Evolutionary conservation across 2,329 filamentous ascomycete species (phyloP), one percentile per base, ranked within the genome.

Genomic region (Neofusicoccum kwambonambiense): DNA sequence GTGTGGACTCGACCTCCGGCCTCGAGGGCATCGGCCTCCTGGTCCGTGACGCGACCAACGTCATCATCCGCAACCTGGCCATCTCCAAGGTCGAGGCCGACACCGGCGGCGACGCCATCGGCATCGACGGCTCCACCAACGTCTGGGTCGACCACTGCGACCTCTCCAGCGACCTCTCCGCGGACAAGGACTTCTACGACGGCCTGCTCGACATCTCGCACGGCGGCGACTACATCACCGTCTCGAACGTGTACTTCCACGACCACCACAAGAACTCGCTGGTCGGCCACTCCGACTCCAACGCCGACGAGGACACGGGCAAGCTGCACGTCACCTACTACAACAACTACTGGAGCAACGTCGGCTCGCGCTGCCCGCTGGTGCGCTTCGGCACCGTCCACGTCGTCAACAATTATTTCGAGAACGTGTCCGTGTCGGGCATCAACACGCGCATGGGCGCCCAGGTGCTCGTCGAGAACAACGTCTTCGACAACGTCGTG

Each of bases 381-480:
- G 74, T 89, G 72, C 86, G 88, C 67, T 90, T 90, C 77, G 88
- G 87, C 34, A 89, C 85, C 52, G 86, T 78, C 13, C 88, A 90
- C 78, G 73, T 85, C 69, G 86, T 84, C 81, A 86, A 83, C 81
- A 80, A 72, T 66, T 82, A 76, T 73, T 77, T 73, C 69, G 58
- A 62, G 45, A 75, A 80, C 50, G 71, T 73, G 34, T 71, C 73
- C n/a, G 70, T 73, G 44, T 77, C 76, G n/a, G 78, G 76, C 44
- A 69, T 81, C 67, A 78, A 81, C 72, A 77, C 76, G 13, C 76
- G 79, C 61, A 78, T 77, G 74, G 78, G 78, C 39, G 79, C 79
- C 4, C 74, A 80, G 68, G 74, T 77, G n/a, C 74, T 81, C 31
- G 77, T 81, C 17, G 77, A 81, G 74, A 76, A 69, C 70, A 81